phyloP scores from a whole-genome alignment of 164 flowering plant species.

The Annona squamosa region DNA sequence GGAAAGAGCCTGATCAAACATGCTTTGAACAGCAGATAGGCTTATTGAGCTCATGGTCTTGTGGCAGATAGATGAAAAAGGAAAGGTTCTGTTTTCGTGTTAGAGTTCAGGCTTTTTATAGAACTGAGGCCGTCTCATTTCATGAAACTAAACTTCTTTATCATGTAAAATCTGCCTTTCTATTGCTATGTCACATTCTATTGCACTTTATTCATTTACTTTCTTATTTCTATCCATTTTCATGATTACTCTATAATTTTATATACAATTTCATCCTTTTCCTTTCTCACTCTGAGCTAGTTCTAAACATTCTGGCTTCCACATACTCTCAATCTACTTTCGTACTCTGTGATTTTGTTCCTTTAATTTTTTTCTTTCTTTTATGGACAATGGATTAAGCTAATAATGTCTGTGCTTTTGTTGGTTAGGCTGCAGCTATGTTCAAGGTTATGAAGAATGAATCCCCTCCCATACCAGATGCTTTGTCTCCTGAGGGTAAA shows the following conservation, averaged over 20 bases:
- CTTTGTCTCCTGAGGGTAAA: constrained; percentile 68
- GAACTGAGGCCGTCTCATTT: background rate
- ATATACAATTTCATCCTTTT: too few species aligned
- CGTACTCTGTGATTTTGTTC: background rate
- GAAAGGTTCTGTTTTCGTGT: too few species aligned
- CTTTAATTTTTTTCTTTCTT: background rate
- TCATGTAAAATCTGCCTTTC: background rate
- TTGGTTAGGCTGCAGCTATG: constrained; percentile 81
- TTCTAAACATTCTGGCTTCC: too few species aligned
- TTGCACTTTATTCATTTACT: too few species aligned
- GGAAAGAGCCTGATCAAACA: background rate
- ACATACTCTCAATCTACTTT: too few species aligned
- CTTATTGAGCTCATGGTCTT: too few species aligned
- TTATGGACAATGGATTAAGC: background rate
- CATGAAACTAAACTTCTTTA: background rate
- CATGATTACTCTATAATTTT: too few species aligned
- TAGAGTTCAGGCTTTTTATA: too few species aligned
- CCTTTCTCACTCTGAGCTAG: background rate
- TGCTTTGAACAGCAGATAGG: background rate
- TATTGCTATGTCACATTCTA: too few species aligned
- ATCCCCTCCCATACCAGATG: constrained; percentile 72
- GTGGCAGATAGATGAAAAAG: too few species aligned
- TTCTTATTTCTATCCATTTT: too few species aligned
- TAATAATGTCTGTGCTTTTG: constrained; percentile 1
- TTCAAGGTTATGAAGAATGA: constrained; percentile 66